Conservation (phyloP, 345 rosid genomes). For the Isatis tinctoria region DNA sequence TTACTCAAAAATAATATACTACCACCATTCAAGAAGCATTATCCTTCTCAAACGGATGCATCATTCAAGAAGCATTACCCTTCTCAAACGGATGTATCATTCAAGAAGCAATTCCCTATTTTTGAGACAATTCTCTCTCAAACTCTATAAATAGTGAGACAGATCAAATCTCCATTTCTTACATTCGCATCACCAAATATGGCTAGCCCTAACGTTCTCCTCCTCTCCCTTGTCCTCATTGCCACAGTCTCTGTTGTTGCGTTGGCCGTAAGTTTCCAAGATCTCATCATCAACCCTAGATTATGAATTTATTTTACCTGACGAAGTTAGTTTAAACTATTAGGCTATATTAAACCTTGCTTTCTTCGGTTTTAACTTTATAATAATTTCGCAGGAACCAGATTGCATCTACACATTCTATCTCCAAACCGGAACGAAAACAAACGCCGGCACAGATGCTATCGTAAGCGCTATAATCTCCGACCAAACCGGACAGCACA, state of each 20-base stretch:
- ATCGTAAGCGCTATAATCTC: conserved; percentile 48
- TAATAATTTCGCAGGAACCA: conserved; percentile 26
- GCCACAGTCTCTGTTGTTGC: conserved; percentile 8
- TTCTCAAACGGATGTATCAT: no score
- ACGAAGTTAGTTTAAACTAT: no score
- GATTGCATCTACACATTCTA: conserved; percentile 71
- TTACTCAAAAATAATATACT: no score
- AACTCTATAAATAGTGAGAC: neutral
- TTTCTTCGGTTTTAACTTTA: no score
- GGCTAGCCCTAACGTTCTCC: conserved; percentile 17
- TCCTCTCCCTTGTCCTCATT: conserved; percentile 3
- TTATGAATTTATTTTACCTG: no score
- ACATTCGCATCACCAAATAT: neutral
- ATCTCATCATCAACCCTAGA: neutral
- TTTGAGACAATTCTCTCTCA: no score
- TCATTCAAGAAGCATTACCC: no score
- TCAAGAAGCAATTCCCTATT: no score
- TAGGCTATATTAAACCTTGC: no score
- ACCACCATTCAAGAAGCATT: no score
- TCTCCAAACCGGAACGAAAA: conserved; percentile 62
- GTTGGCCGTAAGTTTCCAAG: conserved; percentile 11
- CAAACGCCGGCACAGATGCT: conserved; percentile 72
- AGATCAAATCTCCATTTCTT: neutral
- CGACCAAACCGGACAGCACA: conserved; percentile 37
- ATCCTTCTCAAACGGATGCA: no score